Evolutionary conservation across 345 rosid species (phyloP), one percentile per base, ranked within the genome.

Genomic region (Eucalyptus pauciflora): DNA sequence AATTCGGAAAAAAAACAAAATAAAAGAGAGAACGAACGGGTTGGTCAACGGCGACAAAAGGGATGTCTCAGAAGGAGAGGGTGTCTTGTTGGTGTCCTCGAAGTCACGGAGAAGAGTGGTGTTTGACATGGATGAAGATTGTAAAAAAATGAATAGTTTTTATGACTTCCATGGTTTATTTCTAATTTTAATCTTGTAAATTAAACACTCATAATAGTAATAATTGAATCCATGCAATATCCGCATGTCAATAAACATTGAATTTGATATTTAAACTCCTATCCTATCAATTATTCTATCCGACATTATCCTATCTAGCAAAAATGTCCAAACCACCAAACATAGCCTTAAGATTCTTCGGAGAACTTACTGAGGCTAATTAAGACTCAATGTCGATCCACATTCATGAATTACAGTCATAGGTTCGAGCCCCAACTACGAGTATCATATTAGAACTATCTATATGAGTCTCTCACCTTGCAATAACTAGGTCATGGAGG

Each of bases 301-400:
- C 1, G 0, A n/a, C 2, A 64, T 27, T 14, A n/a, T n/a, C 8
- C 20, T 14, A 64, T 64, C 6, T 15, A n/a, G 17, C 17, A n/a
- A 62, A 64, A n/a, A 64, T n/a, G 18, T 64, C 37, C 20, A 4
- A 1, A 29, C 2, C 3, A 64, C 37, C 14, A 1, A 7, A 64
- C 1, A 8, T 16, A 64, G 3, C 18, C 76, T 14, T 56, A 56
- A 56, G 62, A 25, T 56, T 56, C 29, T 56, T 56, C 0, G 1
- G 13, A 56, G 62, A 24, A 56, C 29, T 56, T 10, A 56, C 13
- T 0, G 1, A 56, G 13, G 62, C 62, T 56, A 22, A 10, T 56
- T 56, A 56, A 56, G 33, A 27, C 1, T 52, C 5, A 52, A 52
- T 52, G 25, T 20, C 0, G 1, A 52, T 52, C 58, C 5, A 2